phyloP scores from a whole-genome alignment of 1,139 yeast species.

The Casaregolazyma suthepensis region DNA sequence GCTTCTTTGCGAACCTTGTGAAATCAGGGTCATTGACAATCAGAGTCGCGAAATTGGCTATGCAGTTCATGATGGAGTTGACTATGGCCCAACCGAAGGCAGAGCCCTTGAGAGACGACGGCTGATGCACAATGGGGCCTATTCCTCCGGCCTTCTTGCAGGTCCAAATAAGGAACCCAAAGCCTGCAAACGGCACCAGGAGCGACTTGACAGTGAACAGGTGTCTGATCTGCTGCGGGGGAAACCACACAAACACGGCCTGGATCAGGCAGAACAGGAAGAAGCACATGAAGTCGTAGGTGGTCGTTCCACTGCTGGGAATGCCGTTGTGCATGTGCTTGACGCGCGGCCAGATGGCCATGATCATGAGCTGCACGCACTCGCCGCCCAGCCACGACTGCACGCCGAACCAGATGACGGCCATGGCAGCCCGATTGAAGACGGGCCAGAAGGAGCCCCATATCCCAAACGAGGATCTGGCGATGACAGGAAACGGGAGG shows the following conservation, averaged over 20 bases:
- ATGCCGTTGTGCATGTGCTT: slow-evolving; percentile 40
- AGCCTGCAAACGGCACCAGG: slow-evolving; percentile 72
- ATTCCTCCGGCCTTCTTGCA: slow-evolving; percentile 67
- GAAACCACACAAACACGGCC: slow-evolving; percentile 72
- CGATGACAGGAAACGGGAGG: slow-evolving; percentile 36
- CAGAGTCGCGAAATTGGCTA: slow-evolving; percentile 82
- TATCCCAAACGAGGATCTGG: slow-evolving; percentile 35
- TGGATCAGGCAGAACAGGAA: slow-evolving; percentile 74
- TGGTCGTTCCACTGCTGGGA: slow-evolving; percentile 48
- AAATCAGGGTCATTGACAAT: slow-evolving; percentile 88
- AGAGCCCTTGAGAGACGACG: slow-evolving; percentile 46
- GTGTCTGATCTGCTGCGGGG: slow-evolving; percentile 76
- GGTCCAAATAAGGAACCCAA: slow-evolving; percentile 76
- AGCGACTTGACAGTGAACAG: slow-evolving; percentile 73
- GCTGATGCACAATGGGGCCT: slow-evolving; percentile 58
- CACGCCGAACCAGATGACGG: slow-evolving; percentile 79
- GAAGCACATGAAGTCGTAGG: slow-evolving; percentile 65
- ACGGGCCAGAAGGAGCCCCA: slow-evolving; percentile 37
- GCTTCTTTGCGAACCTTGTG: slow-evolving; percentile 67
- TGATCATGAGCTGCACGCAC: slow-evolving; percentile 55
- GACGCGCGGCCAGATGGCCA: slow-evolving; percentile 41
- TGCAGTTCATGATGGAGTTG: slow-evolving; percentile 67
- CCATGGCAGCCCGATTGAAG: slow-evolving; percentile 63
- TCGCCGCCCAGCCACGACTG: slow-evolving; percentile 81
- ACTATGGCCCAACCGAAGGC: slow-evolving; percentile 79